Evolutionary conservation across 1,284 basidiomycete genomes (phyloP), one percentile per base, ranked within the genome.

Genomic region (Apiotrichum laibachii): DNA sequence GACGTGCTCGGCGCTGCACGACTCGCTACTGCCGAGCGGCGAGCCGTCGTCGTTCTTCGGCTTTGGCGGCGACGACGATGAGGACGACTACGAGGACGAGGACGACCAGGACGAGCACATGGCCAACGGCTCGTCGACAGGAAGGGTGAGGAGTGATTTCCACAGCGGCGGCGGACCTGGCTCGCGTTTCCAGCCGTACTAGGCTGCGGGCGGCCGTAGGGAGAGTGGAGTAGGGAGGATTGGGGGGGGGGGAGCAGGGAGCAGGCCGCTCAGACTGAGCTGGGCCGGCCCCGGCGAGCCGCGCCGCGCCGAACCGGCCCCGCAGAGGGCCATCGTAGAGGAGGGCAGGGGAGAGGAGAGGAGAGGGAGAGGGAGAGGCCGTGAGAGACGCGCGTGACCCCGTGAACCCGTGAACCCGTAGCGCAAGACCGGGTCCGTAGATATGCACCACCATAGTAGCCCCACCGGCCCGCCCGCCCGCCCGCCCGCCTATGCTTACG

Each of bases 111-210:
- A 18, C 31, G 39, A 52, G 12, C 40, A 42, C 65, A 86, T 85
- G 52, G 66, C 61, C n/a, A 63, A 60, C n/a, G 59, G 88, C 79
- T 22, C 21, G 6, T 13, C 35, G 34, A 86, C 87, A 67, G 92
- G 92, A 81, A 88, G 89, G 88, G 91, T 95, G 87, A 91, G 91
- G 86, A 88, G 85, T 77, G 86, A 90, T 88, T 90, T 89, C 77
- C 77, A 85, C 79, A 87, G 86, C 80, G 78, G 79, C 21, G 80
- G 73, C 57, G 75, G 75, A 58, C 75, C 75, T 0, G 69, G 86
- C 81, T 85, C 81, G 72, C 87, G 92, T 77, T 94, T 82, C 79
- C 81, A 85, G 62, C 92, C 92, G 63, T 95, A 96, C 84, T 95
- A 88, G 85, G 82, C 18, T n/a, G 19, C 35, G 2, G 8, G 47